Conservation (phyloP, 2,329 filamentous ascomycete genomes). For the Diaporthe citriasiana region DNA sequence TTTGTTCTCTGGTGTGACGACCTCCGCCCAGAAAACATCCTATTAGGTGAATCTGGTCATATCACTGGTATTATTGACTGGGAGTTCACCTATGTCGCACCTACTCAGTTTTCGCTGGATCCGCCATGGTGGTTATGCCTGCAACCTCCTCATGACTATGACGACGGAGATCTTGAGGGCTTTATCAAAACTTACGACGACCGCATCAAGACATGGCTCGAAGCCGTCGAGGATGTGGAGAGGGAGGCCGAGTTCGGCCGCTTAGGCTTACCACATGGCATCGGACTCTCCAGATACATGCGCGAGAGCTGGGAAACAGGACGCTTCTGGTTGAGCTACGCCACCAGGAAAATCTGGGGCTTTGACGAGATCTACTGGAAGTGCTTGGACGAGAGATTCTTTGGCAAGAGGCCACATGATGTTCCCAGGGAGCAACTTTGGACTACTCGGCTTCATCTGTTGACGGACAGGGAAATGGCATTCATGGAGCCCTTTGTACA, state of each 20-base stretch:
- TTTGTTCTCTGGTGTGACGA: slow-evolving; percentile 53
- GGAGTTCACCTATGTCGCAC: slow-evolving; percentile 52
- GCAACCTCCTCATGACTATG: slow-evolving; percentile 45
- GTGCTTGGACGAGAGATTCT: slow-evolving; percentile 46
- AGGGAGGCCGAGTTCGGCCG: not conserved
- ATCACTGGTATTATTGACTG: slow-evolving; percentile 50
- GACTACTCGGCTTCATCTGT: slow-evolving; percentile 49
- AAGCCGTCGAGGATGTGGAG: not conserved
- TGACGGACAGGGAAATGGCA: slow-evolving; percentile 46
- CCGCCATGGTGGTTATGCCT: slow-evolving; percentile 55
- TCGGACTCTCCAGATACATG: slow-evolving; percentile 45
- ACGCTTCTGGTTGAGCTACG: slow-evolving; percentile 47
- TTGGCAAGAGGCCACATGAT: slow-evolving; percentile 41
- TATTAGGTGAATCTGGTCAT: slow-evolving; percentile 48
- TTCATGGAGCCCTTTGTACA: slow-evolving; percentile 51
- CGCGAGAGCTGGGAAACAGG: slow-evolving; percentile 48
- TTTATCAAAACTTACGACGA: not conserved
- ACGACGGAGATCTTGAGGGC: not conserved
- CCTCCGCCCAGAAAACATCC: slow-evolving; percentile 51
- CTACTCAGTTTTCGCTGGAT: slow-evolving; percentile 49
- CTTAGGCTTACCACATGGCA: not conserved
- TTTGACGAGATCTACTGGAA: slow-evolving; percentile 50
- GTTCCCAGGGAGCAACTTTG: slow-evolving; percentile 45
- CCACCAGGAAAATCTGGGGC: slow-evolving; percentile 47
- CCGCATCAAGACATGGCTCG: not conserved